phyloP scores from a whole-genome alignment of 768 basidiomycete genomes.

The Russula vinacea region DNA sequence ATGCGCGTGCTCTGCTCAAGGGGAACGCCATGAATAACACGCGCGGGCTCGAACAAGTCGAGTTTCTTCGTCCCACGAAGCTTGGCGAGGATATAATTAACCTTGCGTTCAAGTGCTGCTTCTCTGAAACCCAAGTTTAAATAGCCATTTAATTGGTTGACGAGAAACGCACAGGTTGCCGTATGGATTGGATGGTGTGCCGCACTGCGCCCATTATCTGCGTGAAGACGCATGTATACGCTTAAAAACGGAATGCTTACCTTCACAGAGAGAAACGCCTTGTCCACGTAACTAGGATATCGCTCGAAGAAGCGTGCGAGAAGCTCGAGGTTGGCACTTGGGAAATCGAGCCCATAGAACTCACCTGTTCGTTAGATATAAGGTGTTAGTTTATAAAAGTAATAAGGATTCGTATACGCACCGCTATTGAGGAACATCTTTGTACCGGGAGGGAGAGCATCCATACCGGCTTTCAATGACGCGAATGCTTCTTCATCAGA shows the following conservation, averaged over 20 bases:
- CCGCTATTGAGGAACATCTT: conserved; percentile 55
- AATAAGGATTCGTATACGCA: conserved; percentile 30
- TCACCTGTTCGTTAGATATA: conserved; percentile 39
- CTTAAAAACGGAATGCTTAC: conserved; percentile 30
- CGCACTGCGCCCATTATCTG: conserved; percentile 5
- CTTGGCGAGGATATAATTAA: conserved; percentile 29
- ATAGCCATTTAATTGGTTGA: background rate
- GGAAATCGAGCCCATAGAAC: conserved; percentile 52
- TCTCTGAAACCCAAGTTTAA: conserved; percentile 12
- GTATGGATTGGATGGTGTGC: conserved; percentile 22
- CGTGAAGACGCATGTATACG: background rate
- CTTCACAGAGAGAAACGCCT: conserved; percentile 50
- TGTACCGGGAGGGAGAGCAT: conserved; percentile 42
- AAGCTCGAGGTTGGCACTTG: conserved; percentile 48
- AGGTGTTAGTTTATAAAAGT: background rate
- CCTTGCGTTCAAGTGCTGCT: conserved; percentile 20
- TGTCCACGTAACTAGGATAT: conserved; percentile 45
- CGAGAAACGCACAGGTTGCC: conserved; percentile 19
- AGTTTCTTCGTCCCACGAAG: conserved; percentile 55
- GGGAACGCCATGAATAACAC: conserved; percentile 43
- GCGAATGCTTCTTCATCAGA: conserved; percentile 61
- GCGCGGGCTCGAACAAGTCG: conserved; percentile 58
- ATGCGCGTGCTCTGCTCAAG: conserved; percentile 47
- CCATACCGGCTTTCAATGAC: conserved; percentile 53
- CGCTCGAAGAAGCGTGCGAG: conserved; percentile 49